phyloP scores from a whole-genome alignment of 202 grass and related monocot species.

The Schoenoplectus triqueter region DNA sequence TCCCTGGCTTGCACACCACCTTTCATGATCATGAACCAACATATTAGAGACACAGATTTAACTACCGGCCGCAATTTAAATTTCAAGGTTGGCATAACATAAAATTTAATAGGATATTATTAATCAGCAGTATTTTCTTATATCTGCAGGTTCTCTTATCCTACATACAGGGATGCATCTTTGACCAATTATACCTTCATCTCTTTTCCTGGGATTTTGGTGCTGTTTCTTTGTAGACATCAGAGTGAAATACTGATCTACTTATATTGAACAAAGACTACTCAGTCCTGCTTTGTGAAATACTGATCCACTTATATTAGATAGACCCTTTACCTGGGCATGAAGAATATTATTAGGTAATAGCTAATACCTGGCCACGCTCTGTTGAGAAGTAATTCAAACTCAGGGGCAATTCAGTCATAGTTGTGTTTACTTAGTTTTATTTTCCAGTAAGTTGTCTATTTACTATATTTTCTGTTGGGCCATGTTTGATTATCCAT shows the following conservation, averaged over 20 bases:
- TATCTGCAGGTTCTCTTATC: not conserved
- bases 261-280: not conserved
- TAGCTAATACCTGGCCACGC: constrained; percentile 75
- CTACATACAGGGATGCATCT: constrained; percentile 5
- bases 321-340: not conserved
- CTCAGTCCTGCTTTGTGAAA: not conserved
- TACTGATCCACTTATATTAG: not conserved
- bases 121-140: not conserved
- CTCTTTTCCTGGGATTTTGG: constrained; percentile 9
- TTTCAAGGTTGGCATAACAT: not conserved
- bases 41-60: constrained; percentile 10
- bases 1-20: constrained; percentile 87
- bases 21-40: constrained; percentile 35
- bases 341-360: not conserved
- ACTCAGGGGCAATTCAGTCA: no score
- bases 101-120: not conserved
- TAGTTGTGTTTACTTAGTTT: no score
- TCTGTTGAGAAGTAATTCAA: no score
- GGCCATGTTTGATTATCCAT: no score
- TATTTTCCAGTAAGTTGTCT: no score
- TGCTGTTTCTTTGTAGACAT: constrained; percentile 12
- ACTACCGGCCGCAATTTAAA: not conserved
- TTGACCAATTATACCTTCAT: not conserved
- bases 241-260: not conserved
- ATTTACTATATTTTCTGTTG: no score